Base-by-base conservation (phyloP, 2,329 filamentous ascomycete species). In the Cordyceps militaris region DNA sequence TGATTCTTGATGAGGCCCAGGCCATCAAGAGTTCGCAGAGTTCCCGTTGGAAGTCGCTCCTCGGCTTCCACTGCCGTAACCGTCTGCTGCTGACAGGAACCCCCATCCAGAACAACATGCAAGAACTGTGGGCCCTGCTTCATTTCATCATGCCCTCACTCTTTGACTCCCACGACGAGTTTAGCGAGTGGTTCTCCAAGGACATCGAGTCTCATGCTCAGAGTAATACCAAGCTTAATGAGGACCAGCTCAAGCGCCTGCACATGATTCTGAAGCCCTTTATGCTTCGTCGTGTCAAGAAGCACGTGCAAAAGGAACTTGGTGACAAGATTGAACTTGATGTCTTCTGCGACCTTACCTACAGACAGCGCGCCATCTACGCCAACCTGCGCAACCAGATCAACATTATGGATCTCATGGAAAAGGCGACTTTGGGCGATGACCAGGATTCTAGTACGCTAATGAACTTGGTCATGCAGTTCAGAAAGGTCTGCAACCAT, bases 91-190 rank as follows among this genome's bases (percentile, higher is more conserved):
- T 99, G 21, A 99, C 94, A 0, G 94, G 94, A 75, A 99, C 94
- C 0, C 94, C 94, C 3, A 97, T 99, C 63, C 94, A 99, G 73
- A 99, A 99, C 77, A 99, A 97, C 79, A 99, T 99, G 94, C 94
- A 97, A 73, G 93, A 99, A 74, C 75, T 99, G 59, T 99, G 94
- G 94, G 94, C 94, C 30, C 75, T 99, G 63, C 80, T 99, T 21
- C 94, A 99, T 80, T 99, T 99, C 76, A 97, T 97, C 76, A 97
- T 99, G 94, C 94, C 94, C n/a, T 96, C 90, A 44, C 80, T 99
- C 53, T 99, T 99, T 73, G 94, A 94, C 72, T 93, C 88, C 0
- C 90, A 94, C 73, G 90, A 95, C 68, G 90, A 94, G 67, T 95
- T 95, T 69, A 93, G 88, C 74, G 90, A 94, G 66, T 95, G 90